Evolutionary conservation across 345 rosid genomes (phyloP).

Genomic region (Iberis pinnata): DNA sequence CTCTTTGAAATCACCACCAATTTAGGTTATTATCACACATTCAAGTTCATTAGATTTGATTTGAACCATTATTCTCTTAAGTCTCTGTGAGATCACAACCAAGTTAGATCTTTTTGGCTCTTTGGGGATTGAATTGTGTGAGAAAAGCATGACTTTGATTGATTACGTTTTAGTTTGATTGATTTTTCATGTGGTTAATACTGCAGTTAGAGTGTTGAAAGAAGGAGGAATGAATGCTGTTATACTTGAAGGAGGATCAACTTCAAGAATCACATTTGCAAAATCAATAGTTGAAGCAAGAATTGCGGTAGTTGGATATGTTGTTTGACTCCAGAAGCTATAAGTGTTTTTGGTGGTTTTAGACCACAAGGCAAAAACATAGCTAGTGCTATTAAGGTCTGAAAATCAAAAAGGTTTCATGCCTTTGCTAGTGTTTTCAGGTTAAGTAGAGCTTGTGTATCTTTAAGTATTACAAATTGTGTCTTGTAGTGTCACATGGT

Average conservation of each 20-base stretch:
- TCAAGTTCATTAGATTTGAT: no score
- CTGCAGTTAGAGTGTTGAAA: constrained; percentile 69
- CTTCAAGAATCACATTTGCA: constrained; percentile 73
- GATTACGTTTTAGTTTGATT: no score
- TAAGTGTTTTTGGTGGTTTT: constrained; percentile 93
- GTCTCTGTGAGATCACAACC: no score
- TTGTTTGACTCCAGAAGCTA: constrained; percentile 92
- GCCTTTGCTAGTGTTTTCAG: no score
- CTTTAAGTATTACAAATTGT: no score
- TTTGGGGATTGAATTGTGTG: no score
- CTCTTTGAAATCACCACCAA: not conserved
- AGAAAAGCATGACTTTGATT: no score
- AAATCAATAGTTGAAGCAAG: constrained; percentile 89
- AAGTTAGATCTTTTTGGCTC: no score
- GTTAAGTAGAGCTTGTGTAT: no score
- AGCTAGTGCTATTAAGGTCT: constrained; percentile 77
- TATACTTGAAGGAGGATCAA: constrained; percentile 84
- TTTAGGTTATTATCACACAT: no score
- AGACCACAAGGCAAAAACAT: constrained; percentile 86
- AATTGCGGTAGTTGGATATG: constrained; percentile 94
- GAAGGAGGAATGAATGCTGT: constrained; percentile 95
- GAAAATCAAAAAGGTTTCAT: not conserved
- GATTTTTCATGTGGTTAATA: constrained; percentile 81
- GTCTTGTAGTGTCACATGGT: no score
- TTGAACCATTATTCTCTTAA: no score